Base-by-base conservation (phyloP, 139 green algal species). In the Micractinium sp. region DNA sequence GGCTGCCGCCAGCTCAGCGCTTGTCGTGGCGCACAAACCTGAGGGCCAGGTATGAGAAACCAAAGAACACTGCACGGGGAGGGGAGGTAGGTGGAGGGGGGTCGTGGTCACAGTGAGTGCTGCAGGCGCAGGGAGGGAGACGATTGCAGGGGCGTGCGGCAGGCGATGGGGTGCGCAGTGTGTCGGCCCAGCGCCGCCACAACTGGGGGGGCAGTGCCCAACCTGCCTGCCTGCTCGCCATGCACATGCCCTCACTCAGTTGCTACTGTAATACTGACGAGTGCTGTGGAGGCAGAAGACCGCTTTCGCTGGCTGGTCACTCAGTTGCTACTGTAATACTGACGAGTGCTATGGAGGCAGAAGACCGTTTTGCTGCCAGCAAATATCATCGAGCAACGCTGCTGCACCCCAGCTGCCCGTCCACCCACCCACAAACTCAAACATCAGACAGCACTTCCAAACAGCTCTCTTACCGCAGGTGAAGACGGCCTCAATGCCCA, bases 401-500 rank as follows among this genome's bases (percentile, higher is more conserved):
- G 12, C 63, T 23, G 63, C 63, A 16, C 63, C 63, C 13, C 63
- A 25, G 63, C 63, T 71, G 7, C 63, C 63, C 63, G 60, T 12
- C 66, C 16, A 20, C 18, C 66, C 20, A n/a, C 18, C 20, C 66
- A 27, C 66, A n/a, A 4, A 27, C 20, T 9, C 16, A 15, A n/a
- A 67, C 60, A 16, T 71, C 63, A 3, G 63, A 5, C 63, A 25
- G 60, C 63, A 71, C 63, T 5, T 71, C 7, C 63, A 5, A 5
- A 36, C 23, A 33, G 69, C 69, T 1, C 18, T 4, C 74, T 53
- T n/a, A 80, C 74, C 74, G 2, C 18, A 29, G 74, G 74, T 80
- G 74, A 90, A 90, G 77, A 38, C 36, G 63, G 82, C 71, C 56
- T 93, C 81, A 81, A 95, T 96, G 66, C 92, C 92, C n/a, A 97